Base-by-base conservation (phyloP, 441 rosid genomes). In the Adansonia rubrostipa region DNA sequence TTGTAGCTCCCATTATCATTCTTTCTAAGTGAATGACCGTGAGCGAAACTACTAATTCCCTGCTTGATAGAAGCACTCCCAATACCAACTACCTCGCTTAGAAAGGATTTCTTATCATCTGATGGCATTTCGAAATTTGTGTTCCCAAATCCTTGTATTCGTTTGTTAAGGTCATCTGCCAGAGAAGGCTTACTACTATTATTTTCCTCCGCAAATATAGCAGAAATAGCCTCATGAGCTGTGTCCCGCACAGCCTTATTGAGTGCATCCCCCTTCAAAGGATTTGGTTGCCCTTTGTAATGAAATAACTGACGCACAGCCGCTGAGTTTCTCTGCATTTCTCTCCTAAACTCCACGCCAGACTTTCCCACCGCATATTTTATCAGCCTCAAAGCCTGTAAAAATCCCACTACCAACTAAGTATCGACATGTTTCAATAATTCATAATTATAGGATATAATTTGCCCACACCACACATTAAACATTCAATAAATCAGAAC, bases 61-160 rank as follows among this genome's bases (percentile, higher is more conserved):
- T 94, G 99, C 89, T 88, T 97, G 79, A 97, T 88, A 73, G 98
- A 91, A 56, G 98, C 96, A 82, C 98, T 97, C 80, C 99, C 98
- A 76, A 97, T 24, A 61, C 90, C 97, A 78, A 97, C 98, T 45
- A 94, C 95, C 87, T 95, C 99, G 80, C 97, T 97, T 64, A 97
- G 86, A 87, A 97, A 94, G 42, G 99, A 94, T 83, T 90, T 97
- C 80, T 76, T 94, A 82, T 97, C 99, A 77, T 94, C 94, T 4
- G 91, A 79, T 4, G 93, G 97, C 81, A 87, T 85, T 77, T 87
- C 94, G 78, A 78, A 91, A 85, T 91, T 94, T 9, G 94, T 92
- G 80, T 88, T 96, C 77, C 99, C 99, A 82, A 96, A 96, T 62
- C 99, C 99, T 85, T 96, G 92, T 56, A 96, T 96, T 75, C 99